Conservation (phyloP, 352 stramenopile genomes). For the Phytopythium delawarense region DNA sequence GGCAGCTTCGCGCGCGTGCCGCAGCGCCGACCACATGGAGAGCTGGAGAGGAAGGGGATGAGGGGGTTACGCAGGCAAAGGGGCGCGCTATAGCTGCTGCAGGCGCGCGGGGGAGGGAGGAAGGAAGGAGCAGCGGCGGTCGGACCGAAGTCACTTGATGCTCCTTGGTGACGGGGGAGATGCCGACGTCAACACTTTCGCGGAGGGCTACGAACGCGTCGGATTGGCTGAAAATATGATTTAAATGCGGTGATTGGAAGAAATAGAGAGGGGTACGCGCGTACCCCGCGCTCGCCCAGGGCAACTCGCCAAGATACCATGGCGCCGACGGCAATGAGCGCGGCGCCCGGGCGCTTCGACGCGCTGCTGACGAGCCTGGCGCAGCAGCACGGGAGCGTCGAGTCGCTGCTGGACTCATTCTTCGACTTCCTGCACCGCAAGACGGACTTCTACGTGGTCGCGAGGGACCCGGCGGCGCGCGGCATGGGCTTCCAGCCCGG, state of each 20-base stretch:
- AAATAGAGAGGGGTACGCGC: conserved; percentile 6
- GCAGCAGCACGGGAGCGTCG: conserved; percentile 93
- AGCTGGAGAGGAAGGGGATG: not conserved
- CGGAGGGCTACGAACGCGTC: not conserved
- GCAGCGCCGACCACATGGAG: conserved; percentile 67
- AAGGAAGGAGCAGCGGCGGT: not conserved
- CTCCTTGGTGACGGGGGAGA: not conserved
- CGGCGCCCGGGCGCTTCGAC: conserved; percentile 38
- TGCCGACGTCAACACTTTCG: conserved; percentile 8
- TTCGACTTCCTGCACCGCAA: conserved; percentile 98
- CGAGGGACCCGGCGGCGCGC: conserved; percentile 33
- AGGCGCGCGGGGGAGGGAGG: not conserved
- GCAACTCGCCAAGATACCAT: too few relatives aligned
- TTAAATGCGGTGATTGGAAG: conserved; percentile 2
- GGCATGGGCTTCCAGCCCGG: conserved; percentile 66
- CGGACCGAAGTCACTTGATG: not conserved
- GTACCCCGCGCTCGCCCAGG: too few relatives aligned
- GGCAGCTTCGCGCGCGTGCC: conserved; percentile 42
- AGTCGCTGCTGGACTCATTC: conserved; percentile 95
- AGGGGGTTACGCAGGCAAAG: not conserved
- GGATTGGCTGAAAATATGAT: not conserved
- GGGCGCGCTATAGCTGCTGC: not conserved
- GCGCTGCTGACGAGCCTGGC: conserved; percentile 93
- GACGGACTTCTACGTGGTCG: conserved; percentile 95
- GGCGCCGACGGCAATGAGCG: conserved; percentile 21